Conservation (phyloP, 2,329 filamentous ascomycete genomes). For the Phyllosticta ampelicida region DNA sequence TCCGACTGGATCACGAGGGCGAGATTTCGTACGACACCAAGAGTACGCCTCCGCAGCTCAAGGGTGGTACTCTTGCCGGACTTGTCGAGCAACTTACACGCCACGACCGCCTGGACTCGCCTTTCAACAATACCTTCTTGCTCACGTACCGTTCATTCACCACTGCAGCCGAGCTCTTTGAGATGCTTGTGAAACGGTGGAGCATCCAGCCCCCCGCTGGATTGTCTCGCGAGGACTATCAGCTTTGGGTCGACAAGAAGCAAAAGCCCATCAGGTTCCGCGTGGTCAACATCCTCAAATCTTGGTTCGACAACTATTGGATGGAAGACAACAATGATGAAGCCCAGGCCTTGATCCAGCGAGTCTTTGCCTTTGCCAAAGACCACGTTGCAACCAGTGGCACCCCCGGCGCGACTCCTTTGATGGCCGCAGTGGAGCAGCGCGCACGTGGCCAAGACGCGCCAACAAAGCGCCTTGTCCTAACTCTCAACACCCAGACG, state of each 20-base stretch:
- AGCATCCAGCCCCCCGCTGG: slow-evolving; percentile 84
- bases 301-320: slow-evolving; percentile 98
- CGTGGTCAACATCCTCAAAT: slow-evolving; percentile 95
- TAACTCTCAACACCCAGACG: slow-evolving; percentile 72
- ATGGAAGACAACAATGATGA: slow-evolving; percentile 88
- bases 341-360: slow-evolving; percentile 72
- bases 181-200: slow-evolving; percentile 84
- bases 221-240: slow-evolving; percentile 62
- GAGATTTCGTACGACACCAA: slow-evolving; percentile 89
- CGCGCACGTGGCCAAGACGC: slow-evolving; percentile 80
- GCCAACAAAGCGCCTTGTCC: slow-evolving; percentile 72
- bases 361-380: slow-evolving; percentile 82
- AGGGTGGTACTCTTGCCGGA: slow-evolving; percentile 78
- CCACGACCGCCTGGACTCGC: slow-evolving; percentile 89
- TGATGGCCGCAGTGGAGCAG: slow-evolving; percentile 83
- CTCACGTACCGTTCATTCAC: slow-evolving; percentile 96
- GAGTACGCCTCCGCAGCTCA: slow-evolving; percentile 61
- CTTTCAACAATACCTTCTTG: slow-evolving; percentile 95
- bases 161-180: slow-evolving; percentile 78
- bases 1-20: slow-evolving; percentile 76
- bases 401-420: slow-evolving; percentile 72
- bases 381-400: slow-evolving; percentile 89
- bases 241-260: slow-evolving; percentile 84
- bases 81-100: slow-evolving; percentile 91
- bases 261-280: slow-evolving; percentile 93